Evolutionary conservation across 2,329 filamentous ascomycete genomes (phyloP), one percentile per base, ranked within the genome.

Genomic region (Nothomitra cinnamomea): DNA sequence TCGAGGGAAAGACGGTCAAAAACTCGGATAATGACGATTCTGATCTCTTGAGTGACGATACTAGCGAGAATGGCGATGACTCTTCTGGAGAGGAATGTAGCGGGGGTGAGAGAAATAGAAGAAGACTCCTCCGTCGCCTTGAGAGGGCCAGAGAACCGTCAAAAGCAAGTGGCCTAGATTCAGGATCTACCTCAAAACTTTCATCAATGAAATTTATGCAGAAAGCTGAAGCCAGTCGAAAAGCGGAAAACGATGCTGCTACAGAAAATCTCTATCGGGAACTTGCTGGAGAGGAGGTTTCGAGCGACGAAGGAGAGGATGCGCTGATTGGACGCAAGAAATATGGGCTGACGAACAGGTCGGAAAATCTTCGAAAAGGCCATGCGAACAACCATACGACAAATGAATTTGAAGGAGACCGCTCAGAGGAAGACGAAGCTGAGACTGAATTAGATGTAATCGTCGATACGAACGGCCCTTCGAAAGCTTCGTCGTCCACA

Each of bases 161-260:
- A 21, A 22, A 47, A 28, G 8, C 32, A 17, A 38, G 17, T n/a
- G 24, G 17, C 17, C 38, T 21, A 28, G 17, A 61, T 60, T 2
- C 61, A 63, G 12, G 62, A 64, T 64, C 32, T 61, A 65, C 38
- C 65, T 82, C 82, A 13, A 83, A 79, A 60, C 70, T 98, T 5
- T 80, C 86, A 67, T 77, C 78, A 52, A 87, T 98, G 83, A 86
- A 87, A 57, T 98, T 98, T 65, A 96, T 98, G 92, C 80, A 83
- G 61, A 87, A 83, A 59, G 87, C 88, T 1, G 89, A 95, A 62
- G 84, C 83, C 25, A 75, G 80, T 38, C 80, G 80, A 61, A 88
- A 83, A 66, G 79, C 83, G 57, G 77, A 80, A 55, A 95, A 96
- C 60, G 86, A 95, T 60, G 83, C 85, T 54, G 78, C 87, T 54